Evolutionary conservation across 2,329 filamentous ascomycete species (phyloP).

Genomic region (Fusarium sp.): DNA sequence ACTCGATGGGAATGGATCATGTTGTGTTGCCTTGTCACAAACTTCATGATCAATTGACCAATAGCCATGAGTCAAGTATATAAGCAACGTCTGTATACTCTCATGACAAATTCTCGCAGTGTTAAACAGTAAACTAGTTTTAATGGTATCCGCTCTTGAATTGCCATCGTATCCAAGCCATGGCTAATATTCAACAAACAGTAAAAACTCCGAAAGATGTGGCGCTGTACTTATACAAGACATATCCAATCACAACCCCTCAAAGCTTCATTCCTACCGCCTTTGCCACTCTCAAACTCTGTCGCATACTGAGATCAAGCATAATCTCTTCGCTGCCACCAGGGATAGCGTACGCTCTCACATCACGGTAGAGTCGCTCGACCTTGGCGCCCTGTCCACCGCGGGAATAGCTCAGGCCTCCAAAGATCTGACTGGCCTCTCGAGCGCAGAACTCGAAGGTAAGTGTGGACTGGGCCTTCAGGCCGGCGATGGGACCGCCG

Average conservation of each 20-base stretch:
- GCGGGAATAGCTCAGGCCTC: constrained; percentile 89
- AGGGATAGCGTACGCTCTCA: constrained; percentile 94
- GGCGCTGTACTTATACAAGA: constrained; percentile 26
- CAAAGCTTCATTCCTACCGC: constrained; percentile 96
- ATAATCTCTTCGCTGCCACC: constrained; percentile 98
- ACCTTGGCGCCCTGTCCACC: constrained; percentile 96
- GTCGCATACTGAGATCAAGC: constrained; percentile 94
- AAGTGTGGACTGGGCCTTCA: constrained; percentile 93
- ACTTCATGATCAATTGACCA: constrained; percentile 4
- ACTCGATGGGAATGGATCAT: background rate
- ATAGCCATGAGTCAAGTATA: constrained; percentile 1
- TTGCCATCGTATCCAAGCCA: background rate
- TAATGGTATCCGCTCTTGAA: constrained; percentile 21
- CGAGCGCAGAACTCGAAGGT: constrained; percentile 98
- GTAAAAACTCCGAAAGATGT: constrained; percentile 23
- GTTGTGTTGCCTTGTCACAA: constrained; percentile 2
- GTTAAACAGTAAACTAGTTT: background rate
- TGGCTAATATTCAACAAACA: constrained; percentile 10
- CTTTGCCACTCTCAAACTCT: constrained; percentile 89
- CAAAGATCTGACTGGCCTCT: constrained; percentile 97
- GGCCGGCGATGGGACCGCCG: constrained; percentile 89
- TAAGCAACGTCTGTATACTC: background rate
- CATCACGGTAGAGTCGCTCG: constrained; percentile 93
- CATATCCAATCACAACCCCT: constrained; percentile 16
- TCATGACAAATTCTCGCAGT: background rate